Base-by-base conservation (phyloP, 2,329 filamentous ascomycete species). In the Diplodia mutila region DNA sequence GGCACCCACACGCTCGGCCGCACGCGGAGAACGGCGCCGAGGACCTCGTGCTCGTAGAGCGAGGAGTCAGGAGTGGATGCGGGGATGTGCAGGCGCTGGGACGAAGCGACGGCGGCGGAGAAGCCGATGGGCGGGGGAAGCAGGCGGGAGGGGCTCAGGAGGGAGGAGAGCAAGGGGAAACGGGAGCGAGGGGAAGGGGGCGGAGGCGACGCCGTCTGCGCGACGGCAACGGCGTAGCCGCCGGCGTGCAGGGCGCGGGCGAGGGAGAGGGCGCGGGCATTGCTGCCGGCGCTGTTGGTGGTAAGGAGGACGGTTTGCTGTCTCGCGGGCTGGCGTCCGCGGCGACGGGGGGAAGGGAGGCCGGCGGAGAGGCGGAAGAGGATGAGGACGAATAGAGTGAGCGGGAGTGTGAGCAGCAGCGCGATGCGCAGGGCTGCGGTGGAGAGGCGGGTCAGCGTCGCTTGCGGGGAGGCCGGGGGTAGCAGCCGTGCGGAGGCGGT, bases 241-340 rank as follows among this genome's bases (percentile, higher is more conserved):
- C 46, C 12, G 21, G 48, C 32, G 61, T 42, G 49, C 21, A 65
- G 61, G 61, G 34, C n/a, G 48, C 61, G 48, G 61, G 61, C 61
- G 48, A 65, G 48, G 48, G 48, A 8, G 48, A 65, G 29, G 27
- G 46, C 29, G n/a, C 1, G 18, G 4, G 69, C 14, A 3, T 54
- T 34, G 63, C 14, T 94, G 29, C 9, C 1, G 32, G 89, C 90
- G 0, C 83, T 84, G 7, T 80, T 96, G 6, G 91, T 90, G 48
- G 82, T 97, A 0, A 94, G 97, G 78, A 86, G 88, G 71, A 84
- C 69, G 61, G 27, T 52, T 80, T 3, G 78, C 97, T 27, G 91
- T 91, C 0, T 90, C 92, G 76, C 92, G 96, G 78, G 97, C 94
- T 79, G 93, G 97, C 71, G 91, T 87, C 68, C 91, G 92, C 29